Evolutionary conservation across 2,329 filamentous ascomycete species (phyloP).

Genomic region (Aspergillus pseudotamarii): DNA sequence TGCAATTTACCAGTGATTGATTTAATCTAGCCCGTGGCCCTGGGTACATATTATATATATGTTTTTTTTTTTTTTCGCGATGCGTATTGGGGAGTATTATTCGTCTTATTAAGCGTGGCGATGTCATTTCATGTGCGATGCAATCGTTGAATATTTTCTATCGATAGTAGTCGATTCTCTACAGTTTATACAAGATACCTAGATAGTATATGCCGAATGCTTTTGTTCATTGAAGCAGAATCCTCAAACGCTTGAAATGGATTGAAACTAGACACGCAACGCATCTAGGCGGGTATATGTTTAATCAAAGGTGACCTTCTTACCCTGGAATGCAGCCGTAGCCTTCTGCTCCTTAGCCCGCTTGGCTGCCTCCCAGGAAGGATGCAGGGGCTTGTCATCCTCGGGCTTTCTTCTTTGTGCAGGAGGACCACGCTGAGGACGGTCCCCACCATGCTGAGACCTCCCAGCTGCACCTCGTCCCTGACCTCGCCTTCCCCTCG

Average conservation of each 20-base stretch:
- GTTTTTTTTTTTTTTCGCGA: not conserved
- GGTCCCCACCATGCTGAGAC: slow-evolving; percentile 19
- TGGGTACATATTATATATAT: slow-evolving; percentile 1
- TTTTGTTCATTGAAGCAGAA: slow-evolving; percentile 1
- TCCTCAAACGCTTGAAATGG: not conserved
- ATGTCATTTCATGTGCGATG: slow-evolving; percentile 2
- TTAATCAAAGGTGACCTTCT: slow-evolving; percentile 66
- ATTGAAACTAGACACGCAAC: not conserved
- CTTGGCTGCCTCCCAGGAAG: slow-evolving; percentile 66
- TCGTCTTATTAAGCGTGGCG: slow-evolving; percentile 6
- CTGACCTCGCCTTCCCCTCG: slow-evolving; percentile 31
- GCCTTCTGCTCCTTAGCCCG: slow-evolving; percentile 57
- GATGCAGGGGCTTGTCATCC: slow-evolving; percentile 61
- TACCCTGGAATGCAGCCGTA: slow-evolving; percentile 57
- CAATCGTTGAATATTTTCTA: slow-evolving; percentile 2
- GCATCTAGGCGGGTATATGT: slow-evolving; percentile 18
- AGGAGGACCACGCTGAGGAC: slow-evolving; percentile 18
- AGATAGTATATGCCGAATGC: slow-evolving; percentile 10
- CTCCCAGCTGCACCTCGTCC: slow-evolving; percentile 19
- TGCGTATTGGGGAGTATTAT: not conserved
- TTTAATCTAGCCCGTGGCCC: not conserved
- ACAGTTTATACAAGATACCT: slow-evolving; percentile 18
- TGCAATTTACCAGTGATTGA: slow-evolving; percentile 40
- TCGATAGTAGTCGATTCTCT: not conserved
- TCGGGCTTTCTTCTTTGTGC: slow-evolving; percentile 26